Base-by-base conservation (phyloP, 2,329 filamentous ascomycete genomes). In the Monilinia fructicola region DNA sequence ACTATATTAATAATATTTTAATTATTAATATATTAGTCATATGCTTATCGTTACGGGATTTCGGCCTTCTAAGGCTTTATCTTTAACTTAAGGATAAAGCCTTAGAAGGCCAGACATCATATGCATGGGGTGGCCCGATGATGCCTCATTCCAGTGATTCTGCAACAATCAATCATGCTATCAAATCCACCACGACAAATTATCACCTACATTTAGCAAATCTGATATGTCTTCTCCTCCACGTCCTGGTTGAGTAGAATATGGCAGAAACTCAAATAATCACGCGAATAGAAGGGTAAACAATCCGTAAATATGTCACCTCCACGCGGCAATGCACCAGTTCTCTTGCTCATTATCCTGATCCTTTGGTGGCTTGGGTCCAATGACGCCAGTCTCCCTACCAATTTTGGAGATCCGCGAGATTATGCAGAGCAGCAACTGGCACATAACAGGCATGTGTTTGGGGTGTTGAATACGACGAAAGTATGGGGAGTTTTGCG, bases 401-500 rank as follows among this genome's bases (percentile, higher is more conserved):
- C 80, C 0, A 78, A 77, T n/a, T 77, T 83, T 61, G 78, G 81
- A 52, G 77, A 73, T 54, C 78, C 76, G 61, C 81, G 81, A 21
- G 78, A 79, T 38, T 74, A 81, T 42, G 76, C 79, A 35, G 76
- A 77, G 52, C 78, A 81, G 64, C 82, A 84, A 14, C 78, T 87
- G 21, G 77, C 76, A n/a, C 80, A 81, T 50, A 84, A 86, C 69
- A 80, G 81, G 53, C 76, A 81, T 66, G 81, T 84, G 2, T 83
- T 85, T 68, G 76, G 79, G 60, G 77, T 85, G 23, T 77, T 89
- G 52, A 87, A 87, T 73, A 77, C 76, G 66, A 85, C 85, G 23
- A 76, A 76, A 73, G 69, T 89, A 86, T 86, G 84, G 84, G 60
- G 85, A 88, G n/a, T 75, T 89, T 89, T 74, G 72, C 78, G 21